Conservation (phyloP, 2,329 filamentous ascomycete species). For the Phialophora macrospora region DNA sequence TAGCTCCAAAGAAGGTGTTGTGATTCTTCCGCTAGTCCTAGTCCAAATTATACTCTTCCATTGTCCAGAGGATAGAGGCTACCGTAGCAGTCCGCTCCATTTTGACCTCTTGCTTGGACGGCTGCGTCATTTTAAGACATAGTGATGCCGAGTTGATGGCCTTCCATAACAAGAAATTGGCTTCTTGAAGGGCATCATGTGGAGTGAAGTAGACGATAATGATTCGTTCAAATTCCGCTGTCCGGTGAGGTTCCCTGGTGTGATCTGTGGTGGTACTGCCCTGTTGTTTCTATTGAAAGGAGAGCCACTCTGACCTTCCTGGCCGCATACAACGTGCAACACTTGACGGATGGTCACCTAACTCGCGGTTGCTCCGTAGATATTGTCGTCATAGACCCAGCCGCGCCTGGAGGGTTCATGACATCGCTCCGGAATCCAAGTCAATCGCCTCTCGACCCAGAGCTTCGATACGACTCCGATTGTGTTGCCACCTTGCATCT, state of each 20-base stretch:
- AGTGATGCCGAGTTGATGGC: neutral
- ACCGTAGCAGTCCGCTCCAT: neutral
- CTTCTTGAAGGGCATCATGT: neutral
- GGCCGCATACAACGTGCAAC: neutral
- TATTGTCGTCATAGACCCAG: conserved; percentile 9
- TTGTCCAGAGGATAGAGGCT: neutral
- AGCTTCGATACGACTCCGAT: conserved; percentile 23
- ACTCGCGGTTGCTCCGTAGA: neutral
- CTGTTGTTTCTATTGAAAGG: neutral
- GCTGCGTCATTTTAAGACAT: neutral
- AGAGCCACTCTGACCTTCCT: neutral
- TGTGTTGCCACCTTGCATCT: conserved; percentile 61
- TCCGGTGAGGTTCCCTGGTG: neutral
- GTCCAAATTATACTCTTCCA: neutral
- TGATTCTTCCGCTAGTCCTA: neutral
- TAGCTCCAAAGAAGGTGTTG: neutral
- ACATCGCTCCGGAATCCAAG: conserved; percentile 16
- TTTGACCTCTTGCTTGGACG: neutral
- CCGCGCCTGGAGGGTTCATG: neutral
- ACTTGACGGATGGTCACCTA: neutral
- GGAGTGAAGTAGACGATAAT: neutral
- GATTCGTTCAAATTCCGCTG: neutral
- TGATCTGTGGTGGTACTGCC: neutral
- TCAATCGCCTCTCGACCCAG: conserved; percentile 30
- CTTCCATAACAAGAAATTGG: neutral